Evolutionary conservation across 2,329 filamentous ascomycete genomes (phyloP).

Genomic region (Monosporascus cannonballus): DNA sequence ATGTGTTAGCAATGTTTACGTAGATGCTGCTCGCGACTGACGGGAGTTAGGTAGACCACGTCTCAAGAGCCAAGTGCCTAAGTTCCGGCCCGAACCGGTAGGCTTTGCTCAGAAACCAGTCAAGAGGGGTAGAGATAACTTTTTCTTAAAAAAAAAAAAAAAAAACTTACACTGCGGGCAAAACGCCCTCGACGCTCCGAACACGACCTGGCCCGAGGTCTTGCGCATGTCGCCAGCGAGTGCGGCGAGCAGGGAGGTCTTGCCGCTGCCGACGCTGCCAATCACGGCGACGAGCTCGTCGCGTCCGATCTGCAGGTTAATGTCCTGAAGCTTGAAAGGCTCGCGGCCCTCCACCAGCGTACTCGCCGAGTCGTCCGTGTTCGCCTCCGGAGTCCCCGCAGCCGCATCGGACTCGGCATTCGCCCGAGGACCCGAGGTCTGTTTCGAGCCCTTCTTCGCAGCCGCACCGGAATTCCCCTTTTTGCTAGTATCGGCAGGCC

Average conservation of each 20-base stretch:
- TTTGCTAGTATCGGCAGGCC: conserved; percentile 41
- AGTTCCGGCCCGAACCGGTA: no score
- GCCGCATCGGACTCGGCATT: conserved; percentile 18
- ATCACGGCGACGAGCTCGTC: conserved; percentile 82
- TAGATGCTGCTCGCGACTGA: no score
- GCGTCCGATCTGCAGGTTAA: conserved; percentile 62
- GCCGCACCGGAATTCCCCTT: conserved; percentile 34
- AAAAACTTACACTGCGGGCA: conserved; percentile 65
- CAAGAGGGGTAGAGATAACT: no score
- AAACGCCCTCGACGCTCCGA: conserved; percentile 78
- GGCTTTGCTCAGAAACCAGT: no score
- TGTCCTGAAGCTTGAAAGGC: conserved; percentile 65
- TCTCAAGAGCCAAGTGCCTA: no score
- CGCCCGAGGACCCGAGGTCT: conserved; percentile 15
- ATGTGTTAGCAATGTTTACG: no score
- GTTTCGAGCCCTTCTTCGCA: conserved; percentile 21
- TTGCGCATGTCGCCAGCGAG: conserved; percentile 91
- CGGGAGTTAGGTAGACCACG: no score
- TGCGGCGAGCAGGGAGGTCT: conserved; percentile 82
- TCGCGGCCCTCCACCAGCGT: conserved; percentile 53
- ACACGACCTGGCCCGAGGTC: conserved; percentile 64
- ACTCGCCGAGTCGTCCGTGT: conserved; percentile 46
- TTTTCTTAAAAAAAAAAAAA: no score
- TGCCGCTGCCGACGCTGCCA: conserved; percentile 82
- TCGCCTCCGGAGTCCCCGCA: conserved; percentile 32